Evolutionary conservation across 805 yeast species (phyloP), one percentile per base, ranked within the genome.

Genomic region (Monosporozyma unispora): DNA sequence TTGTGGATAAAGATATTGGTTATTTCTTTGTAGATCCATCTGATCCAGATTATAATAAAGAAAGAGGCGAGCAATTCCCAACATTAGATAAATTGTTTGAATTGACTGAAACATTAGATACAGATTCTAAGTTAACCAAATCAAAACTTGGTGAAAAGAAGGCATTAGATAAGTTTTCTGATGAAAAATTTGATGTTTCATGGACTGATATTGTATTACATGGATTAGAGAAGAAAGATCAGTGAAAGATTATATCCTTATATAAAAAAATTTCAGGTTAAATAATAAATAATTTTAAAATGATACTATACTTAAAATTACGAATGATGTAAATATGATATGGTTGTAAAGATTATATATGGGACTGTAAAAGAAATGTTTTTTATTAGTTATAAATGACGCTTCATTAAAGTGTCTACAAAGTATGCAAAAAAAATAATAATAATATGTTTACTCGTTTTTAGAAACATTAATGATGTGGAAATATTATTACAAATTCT

Each of bases 1-100:
- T 93, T 52, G 93, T 87, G 4, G 79, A 80, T 8, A 73, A 77
- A 72, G 72, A 73, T 51, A 50, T 62, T 0, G 98, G 98, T 0
- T 84, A 85, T 59, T 84, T 89, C 64, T 93, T 91, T 71, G 79
- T 76, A 53, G 79, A 83, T 54, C 66, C 67, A 11, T 64, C 65
- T 6, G 97, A 90, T 61, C 95, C 96, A 1, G 96, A 87, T 63
- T 82, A 61, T 57, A 50, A 50, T 28, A 42, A 45, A 14, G 49
- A 50, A 18, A 48, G 54, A 23, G 52, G 51, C n/a, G 77, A 67
- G 9, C 27, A 47, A 37, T 29, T 33, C 60, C 77, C 79, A 0
- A 59, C 71, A 1, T 70, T 91, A 46, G 57, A 71, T n/a, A 73
- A 73, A 9, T 70, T 78, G 6, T 73, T 91, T 23, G 48, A 56